Conservation (phyloP, 306 rosid species). For the Glycyrrhiza uralensis region DNA sequence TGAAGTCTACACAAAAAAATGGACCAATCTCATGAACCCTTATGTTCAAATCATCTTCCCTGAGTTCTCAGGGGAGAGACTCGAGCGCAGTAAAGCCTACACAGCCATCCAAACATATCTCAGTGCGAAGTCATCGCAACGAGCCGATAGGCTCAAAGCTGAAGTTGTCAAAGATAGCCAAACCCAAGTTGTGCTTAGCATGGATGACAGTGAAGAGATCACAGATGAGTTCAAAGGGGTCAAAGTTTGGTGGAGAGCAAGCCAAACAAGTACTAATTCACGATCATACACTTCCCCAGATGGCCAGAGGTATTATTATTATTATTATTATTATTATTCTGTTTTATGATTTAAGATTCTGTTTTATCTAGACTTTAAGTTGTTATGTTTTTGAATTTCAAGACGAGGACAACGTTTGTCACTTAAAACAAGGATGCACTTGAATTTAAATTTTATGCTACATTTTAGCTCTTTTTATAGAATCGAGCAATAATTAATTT, state of each 20-base stretch:
- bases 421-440: too few relatives aligned
- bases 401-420: too few relatives aligned
- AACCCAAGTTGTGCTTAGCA: conserved; percentile 27
- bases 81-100: conserved; percentile 33
- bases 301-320: too few relatives aligned
- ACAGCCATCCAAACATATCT: conserved; percentile 37
- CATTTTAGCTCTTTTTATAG: too few relatives aligned
- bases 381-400: too few relatives aligned
- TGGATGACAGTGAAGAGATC: conserved; percentile 59
- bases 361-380: too few relatives aligned
- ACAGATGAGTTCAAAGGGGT: conserved; percentile 37
- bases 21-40: conserved; percentile 22
- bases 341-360: too few relatives aligned
- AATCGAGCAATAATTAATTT: too few relatives aligned
- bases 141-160: conserved; percentile 46
- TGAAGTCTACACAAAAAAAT: conserved; percentile 7
- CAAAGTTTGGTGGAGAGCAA: conserved; percentile 45
- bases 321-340: too few relatives aligned
- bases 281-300: too few relatives aligned
- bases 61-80: conserved; percentile 27
- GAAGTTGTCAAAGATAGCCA: conserved; percentile 39
- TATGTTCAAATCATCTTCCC: conserved; percentile 41
- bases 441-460: too few relatives aligned
- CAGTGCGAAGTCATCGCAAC: conserved; percentile 20
- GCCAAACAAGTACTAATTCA: too few relatives aligned